Conservation (phyloP, 2,329 filamentous ascomycete species). For the Colletotrichum echinochloae region DNA sequence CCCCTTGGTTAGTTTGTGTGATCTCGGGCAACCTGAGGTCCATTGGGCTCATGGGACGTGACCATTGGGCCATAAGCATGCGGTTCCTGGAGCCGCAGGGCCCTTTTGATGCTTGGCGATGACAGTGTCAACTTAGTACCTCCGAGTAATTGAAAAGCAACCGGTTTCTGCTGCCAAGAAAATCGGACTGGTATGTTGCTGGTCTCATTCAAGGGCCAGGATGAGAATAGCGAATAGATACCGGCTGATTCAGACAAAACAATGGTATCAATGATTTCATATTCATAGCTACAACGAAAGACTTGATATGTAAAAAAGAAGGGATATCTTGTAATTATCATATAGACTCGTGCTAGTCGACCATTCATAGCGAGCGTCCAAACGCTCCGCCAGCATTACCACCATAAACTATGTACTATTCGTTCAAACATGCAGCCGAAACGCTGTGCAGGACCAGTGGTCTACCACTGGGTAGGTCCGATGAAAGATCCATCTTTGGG, state of each 20-base stretch:
- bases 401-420: not conserved
- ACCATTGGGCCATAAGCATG: not conserved
- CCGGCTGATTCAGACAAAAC: too few relatives aligned
- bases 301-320: not conserved
- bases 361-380: not conserved
- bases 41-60: not conserved
- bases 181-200: not conserved
- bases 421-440: not conserved
- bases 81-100: not conserved
- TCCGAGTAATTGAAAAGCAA: not conserved
- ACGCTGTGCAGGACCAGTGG: not conserved
- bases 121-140: not conserved
- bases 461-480: constrained; percentile 46
- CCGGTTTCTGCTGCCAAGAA: not conserved
- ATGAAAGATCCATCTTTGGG: constrained; percentile 46
- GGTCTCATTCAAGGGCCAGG: too few relatives aligned
- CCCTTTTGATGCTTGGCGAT: not conserved
- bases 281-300: too few relatives aligned
- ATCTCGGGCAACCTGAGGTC: not conserved
- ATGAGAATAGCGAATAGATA: fast-evolving
- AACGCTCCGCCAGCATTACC: not conserved
- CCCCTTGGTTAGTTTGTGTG: not conserved
- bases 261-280: not conserved
- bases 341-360: not conserved
- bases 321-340: constrained; percentile 15